phyloP scores from a whole-genome alignment of 345 rosid species.

The Odontarrhena argentea region DNA sequence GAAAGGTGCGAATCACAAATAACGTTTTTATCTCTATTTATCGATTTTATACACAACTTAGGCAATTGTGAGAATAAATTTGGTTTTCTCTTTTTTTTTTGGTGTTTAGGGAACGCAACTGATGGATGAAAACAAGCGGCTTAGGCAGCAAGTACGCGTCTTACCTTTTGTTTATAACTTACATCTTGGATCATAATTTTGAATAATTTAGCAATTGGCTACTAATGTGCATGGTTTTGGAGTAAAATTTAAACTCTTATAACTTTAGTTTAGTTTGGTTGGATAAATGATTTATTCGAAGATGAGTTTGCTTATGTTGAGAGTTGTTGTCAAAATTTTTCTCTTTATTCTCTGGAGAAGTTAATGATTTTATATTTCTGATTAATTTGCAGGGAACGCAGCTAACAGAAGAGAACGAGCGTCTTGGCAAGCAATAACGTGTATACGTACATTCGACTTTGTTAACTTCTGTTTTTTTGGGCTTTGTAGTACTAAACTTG shows the following conservation, averaged over 20 bases:
- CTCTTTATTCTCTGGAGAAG: no score
- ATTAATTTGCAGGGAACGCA: constrained; percentile 34
- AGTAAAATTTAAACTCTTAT: no score
- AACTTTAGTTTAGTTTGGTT: no score
- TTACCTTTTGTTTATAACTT: background rate
- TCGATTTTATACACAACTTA: background rate
- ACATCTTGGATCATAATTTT: background rate
- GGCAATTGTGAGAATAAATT: background rate
- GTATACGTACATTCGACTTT: background rate
- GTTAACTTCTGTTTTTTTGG: no score
- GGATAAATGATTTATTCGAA: no score
- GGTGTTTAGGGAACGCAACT: constrained; percentile 62
- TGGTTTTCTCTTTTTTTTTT: background rate
- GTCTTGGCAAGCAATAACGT: constrained; percentile 41
- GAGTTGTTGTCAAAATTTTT: no score
- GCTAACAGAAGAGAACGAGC: constrained; percentile 42
- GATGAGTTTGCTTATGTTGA: no score
- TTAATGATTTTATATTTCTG: background rate
- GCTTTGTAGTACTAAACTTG: background rate
- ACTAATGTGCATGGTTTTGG: constrained; percentile 16
- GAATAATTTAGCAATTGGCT: background rate
- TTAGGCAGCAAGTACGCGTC: constrained; percentile 58
- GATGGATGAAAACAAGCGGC: constrained; percentile 79
- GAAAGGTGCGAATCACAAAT: constrained; percentile 49
- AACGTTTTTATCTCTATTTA: background rate